phyloP scores from a whole-genome alignment of 2,329 filamentous ascomycete species.

The Fusarium illudens region DNA sequence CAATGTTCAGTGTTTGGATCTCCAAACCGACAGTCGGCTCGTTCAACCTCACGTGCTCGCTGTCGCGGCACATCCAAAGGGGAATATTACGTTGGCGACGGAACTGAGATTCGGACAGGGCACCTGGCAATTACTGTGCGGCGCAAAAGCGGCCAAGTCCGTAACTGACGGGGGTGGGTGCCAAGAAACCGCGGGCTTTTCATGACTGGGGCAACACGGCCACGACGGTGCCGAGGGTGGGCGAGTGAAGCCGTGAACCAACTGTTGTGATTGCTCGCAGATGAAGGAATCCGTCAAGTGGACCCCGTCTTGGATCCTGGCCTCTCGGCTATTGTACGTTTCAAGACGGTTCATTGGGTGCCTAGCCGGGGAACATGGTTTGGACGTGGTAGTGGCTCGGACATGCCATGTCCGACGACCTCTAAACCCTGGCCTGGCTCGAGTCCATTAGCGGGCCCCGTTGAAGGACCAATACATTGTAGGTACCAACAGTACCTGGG shows the following conservation, averaged over 20 bases:
- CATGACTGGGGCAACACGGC: constrained; percentile 1
- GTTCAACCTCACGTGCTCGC: neutral
- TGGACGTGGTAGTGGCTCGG: neutral
- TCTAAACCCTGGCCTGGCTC: constrained; percentile 2
- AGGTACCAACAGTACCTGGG: neutral
- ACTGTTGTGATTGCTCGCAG: constrained; percentile 14
- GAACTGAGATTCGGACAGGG: neutral
- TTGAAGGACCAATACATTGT: neutral
- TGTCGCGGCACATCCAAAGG: neutral
- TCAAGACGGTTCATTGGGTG: constrained; percentile 35
- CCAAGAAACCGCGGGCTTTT: constrained; percentile 2
- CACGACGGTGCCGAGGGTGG: constrained; percentile 15
- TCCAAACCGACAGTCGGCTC: neutral
- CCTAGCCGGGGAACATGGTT: neutral
- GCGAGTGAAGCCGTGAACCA: constrained; percentile 18
- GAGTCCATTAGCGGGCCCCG: neutral
- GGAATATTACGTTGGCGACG: neutral
- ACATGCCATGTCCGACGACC: constrained; percentile 1
- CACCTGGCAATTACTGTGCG: constrained; percentile 9
- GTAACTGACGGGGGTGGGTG: constrained; percentile 5
- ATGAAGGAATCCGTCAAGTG: constrained; percentile 33
- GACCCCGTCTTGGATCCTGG: constrained; percentile 25
- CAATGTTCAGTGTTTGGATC: neutral
- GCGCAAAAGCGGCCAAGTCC: constrained; percentile 23
- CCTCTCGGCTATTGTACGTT: constrained; percentile 20